Percentiles rank a stretch among this genome's conserved stretches.
phyloP scores from a whole-genome alignment of 129 eudicot species.

The Flaveria trinervia region DNA sequence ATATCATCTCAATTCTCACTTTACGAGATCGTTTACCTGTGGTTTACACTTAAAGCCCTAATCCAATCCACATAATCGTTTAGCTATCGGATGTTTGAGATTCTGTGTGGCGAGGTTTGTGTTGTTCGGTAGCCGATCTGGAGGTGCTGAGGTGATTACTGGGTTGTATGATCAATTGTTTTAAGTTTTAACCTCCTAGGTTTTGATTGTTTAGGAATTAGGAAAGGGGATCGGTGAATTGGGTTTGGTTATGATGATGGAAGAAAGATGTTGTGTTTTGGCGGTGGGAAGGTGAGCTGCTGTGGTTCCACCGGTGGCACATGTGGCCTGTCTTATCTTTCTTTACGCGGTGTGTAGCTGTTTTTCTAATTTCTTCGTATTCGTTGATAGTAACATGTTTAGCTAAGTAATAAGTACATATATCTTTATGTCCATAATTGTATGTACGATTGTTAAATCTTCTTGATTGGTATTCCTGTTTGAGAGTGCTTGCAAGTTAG shows the following conservation, averaged over 20 bases:
- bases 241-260: background rate
- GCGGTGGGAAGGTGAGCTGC: conserved; percentile 51
- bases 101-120: conserved; percentile 12
- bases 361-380: conserved; percentile 22
- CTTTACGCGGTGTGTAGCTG: conserved; percentile 43
- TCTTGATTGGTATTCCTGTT: background rate
- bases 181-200: conserved; percentile 35
- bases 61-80: conserved; percentile 19
- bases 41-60: conserved; percentile 40
- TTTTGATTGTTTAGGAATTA: conserved; percentile 21
- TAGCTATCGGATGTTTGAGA: background rate
- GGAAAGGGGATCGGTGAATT: conserved; percentile 40
- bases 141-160: conserved; percentile 18
- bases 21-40: conserved; percentile 1
- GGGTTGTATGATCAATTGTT: conserved; percentile 20
- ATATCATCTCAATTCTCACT: conserved; percentile 15
- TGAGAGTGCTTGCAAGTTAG: background rate
- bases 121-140: conserved; percentile 37
- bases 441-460: background rate
- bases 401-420: background rate
- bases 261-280: conserved; percentile 19
- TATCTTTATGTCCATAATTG: background rate
- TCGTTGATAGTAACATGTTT: conserved; percentile 37
- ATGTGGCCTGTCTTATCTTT: conserved; percentile 61
- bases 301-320: conserved; percentile 51